Percentiles rank a stretch among this genome's conserved stretches.
Evolutionary conservation across 805 yeast species (phyloP).

Genomic region (Candida khao-thaluensis): DNA sequence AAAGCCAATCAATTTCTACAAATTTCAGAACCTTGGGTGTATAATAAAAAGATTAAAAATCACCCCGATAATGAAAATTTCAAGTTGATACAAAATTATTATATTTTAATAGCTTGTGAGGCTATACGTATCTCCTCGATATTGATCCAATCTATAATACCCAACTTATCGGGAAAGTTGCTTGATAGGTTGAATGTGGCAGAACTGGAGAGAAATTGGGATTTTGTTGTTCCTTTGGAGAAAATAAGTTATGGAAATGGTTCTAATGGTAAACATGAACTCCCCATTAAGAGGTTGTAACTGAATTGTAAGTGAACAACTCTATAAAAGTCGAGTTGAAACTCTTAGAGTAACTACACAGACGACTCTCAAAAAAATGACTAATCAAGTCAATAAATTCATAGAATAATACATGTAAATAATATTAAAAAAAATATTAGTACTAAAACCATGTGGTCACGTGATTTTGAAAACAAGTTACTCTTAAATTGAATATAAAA

Average conservation of each 20-base stretch:
- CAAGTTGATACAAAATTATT: conserved; percentile 39
- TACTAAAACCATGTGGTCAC: too few species aligned
- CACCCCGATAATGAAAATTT: conserved; percentile 8
- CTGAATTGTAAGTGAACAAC: too few species aligned
- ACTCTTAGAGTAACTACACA: too few species aligned
- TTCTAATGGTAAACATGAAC: conserved; percentile 25
- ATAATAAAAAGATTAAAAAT: conserved; percentile 24
- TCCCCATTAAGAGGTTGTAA: conserved; percentile 5
- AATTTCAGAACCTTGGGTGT: conserved; percentile 72
- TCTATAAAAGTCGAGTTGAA: too few species aligned
- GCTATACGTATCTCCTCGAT: conserved; percentile 66
- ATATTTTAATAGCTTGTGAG: conserved; percentile 68
- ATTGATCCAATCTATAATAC: conserved; percentile 70
- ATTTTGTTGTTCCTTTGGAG: conserved; percentile 50
- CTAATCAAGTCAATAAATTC: too few species aligned
- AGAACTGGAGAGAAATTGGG: conserved; percentile 37
- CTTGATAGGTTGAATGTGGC: conserved; percentile 64
- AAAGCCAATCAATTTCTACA: conserved; percentile 69
- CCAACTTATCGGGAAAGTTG: conserved; percentile 54
- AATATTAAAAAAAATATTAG: too few species aligned
- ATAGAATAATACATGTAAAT: too few species aligned
- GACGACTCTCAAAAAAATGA: too few species aligned
- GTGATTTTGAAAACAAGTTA: too few species aligned
- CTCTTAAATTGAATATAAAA: too few species aligned
- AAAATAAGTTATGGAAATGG: conserved; percentile 62